Percentiles rank a stretch among this genome's conserved stretches.
Conservation (phyloP, 495 filamentous ascomycete genomes). For the Mytilinidion resinicola region DNA sequence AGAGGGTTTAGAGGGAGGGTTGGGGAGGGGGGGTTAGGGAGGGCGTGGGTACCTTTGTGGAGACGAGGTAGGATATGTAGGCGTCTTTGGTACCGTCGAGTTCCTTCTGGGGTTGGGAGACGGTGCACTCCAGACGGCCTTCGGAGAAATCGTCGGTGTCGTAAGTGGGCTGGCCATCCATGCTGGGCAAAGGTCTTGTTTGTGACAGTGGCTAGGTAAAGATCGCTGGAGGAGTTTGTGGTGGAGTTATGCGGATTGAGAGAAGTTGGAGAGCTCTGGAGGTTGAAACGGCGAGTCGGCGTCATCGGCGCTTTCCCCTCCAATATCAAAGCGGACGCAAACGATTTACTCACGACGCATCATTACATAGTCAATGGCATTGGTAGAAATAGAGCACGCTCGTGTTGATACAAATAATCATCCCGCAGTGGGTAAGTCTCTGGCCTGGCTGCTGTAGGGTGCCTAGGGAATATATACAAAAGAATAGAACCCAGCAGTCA, state of each 20-base stretch:
- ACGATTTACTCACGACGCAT: no score
- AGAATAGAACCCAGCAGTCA: neutral
- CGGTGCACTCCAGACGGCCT: constrained; percentile 75
- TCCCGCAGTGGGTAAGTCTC: neutral
- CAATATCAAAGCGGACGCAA: no score
- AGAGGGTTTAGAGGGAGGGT: neutral
- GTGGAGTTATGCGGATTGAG: no score
- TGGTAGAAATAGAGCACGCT: no score
- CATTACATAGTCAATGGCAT: no score
- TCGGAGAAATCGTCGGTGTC: constrained; percentile 37
- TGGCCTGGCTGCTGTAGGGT: neutral
- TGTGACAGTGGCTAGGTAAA: no score
- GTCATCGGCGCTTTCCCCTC: no score
- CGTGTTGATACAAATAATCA: no score
- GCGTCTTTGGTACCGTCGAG: constrained; percentile 96
- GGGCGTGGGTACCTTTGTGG: constrained; percentile 63
- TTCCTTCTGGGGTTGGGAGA: constrained; percentile 79
- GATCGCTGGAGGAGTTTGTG: no score
- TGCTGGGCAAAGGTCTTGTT: neutral
- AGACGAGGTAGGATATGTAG: constrained; percentile 91
- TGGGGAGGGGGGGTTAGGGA: neutral
- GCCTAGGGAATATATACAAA: neutral
- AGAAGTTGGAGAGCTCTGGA: no score
- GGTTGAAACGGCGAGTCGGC: no score
- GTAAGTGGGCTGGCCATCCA: neutral